Evolutionary conservation across 352 stramenopile species (phyloP).

Genomic region (Pythium guiyangense): DNA sequence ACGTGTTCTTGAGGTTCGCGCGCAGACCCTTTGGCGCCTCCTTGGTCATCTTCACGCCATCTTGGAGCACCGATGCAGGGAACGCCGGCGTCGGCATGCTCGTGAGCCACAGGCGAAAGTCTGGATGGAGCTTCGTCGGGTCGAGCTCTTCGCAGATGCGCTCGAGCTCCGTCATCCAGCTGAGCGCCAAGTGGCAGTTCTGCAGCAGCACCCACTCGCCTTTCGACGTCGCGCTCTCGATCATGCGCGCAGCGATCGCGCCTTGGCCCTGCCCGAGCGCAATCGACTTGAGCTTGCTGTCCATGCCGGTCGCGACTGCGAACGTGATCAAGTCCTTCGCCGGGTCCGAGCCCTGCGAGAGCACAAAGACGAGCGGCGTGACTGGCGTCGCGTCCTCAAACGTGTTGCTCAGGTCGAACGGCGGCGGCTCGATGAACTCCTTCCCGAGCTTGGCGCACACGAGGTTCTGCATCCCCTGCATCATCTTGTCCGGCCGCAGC

Average conservation of each 20-base stretch:
- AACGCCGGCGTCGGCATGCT: conserved; percentile 81
- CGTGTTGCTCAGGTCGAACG: conserved; percentile 88
- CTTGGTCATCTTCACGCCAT: conserved; percentile 97
- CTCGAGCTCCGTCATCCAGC: conserved; percentile 94
- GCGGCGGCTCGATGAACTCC: conserved; percentile 89
- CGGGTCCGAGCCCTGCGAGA: conserved; percentile 92
- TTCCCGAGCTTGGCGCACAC: conserved; percentile 83
- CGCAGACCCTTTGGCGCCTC: conserved; percentile 92
- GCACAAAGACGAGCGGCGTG: conserved; percentile 92
- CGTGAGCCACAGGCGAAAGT: conserved; percentile 95
- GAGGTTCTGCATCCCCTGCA: conserved; percentile 87
- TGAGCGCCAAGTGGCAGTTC: conserved; percentile 94
- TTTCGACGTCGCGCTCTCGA: conserved; percentile 81
- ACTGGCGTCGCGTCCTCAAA: conserved; percentile 87
- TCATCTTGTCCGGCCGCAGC: conserved; percentile 81
- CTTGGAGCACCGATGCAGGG: conserved; percentile 92
- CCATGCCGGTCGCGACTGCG: conserved; percentile 80
- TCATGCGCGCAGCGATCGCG: conserved; percentile 88
- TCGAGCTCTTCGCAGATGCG: conserved; percentile 91
- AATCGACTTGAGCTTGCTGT: conserved; percentile 90
- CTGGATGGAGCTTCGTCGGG: conserved; percentile 74
- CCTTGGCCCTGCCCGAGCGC: conserved; percentile 93
- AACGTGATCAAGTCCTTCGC: conserved; percentile 92
- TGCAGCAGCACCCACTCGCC: conserved; percentile 95
- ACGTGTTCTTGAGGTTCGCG: conserved; percentile 92